Evolutionary conservation across 495 filamentous ascomycete species (phyloP).

Genomic region (Clavariopsis aquatica): DNA sequence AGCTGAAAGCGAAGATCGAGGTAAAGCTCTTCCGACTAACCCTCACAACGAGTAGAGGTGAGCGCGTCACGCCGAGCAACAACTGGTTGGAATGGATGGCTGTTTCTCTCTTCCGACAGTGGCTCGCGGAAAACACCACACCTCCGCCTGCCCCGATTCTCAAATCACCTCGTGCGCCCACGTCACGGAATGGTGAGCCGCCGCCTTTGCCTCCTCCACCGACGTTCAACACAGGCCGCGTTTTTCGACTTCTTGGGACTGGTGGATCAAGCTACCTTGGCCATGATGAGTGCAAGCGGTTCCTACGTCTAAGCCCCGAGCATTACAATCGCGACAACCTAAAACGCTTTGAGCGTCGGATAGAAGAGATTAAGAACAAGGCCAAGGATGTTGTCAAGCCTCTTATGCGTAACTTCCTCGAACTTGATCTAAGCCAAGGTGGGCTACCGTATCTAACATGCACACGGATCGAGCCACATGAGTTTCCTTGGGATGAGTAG

Average conservation of each 20-base stretch:
- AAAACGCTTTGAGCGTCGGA: slow-evolving; percentile 75
- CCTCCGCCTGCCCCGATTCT: slow-evolving; percentile 56
- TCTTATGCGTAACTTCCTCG: slow-evolving; percentile 78
- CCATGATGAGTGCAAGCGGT: slow-evolving; percentile 85
- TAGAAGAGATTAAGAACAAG: slow-evolving; percentile 82
- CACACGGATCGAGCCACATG: slow-evolving; percentile 70
- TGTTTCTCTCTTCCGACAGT: slow-evolving; percentile 81
- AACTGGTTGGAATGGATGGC: slow-evolving; percentile 86
- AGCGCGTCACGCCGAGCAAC: slow-evolving; percentile 73
- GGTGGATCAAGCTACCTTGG: slow-evolving; percentile 64
- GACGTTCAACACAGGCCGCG: slow-evolving; percentile 59
- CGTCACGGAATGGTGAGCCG: slow-evolving; percentile 26
- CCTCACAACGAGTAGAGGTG: slow-evolving; percentile 75
- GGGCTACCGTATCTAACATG: slow-evolving; percentile 76
- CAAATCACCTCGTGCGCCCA: slow-evolving; percentile 36
- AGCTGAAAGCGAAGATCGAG: slow-evolving; percentile 73
- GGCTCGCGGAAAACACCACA: slow-evolving; percentile 84
- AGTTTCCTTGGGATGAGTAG: slow-evolving; percentile 71
- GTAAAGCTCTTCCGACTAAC: slow-evolving; percentile 76
- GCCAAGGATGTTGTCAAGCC: slow-evolving; percentile 82
- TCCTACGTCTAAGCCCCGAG: slow-evolving; percentile 73
- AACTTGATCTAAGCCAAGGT: slow-evolving; percentile 62
- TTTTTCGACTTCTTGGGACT: slow-evolving; percentile 70
- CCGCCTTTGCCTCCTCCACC: slow-evolving; percentile 37
- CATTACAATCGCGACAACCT: slow-evolving; percentile 72